A percentile compares a stretch with the other conserved stretches of the same genome.
Evolutionary conservation across 1,284 basidiomycete species (phyloP).

Genomic region (Wallemia mellicola): DNA sequence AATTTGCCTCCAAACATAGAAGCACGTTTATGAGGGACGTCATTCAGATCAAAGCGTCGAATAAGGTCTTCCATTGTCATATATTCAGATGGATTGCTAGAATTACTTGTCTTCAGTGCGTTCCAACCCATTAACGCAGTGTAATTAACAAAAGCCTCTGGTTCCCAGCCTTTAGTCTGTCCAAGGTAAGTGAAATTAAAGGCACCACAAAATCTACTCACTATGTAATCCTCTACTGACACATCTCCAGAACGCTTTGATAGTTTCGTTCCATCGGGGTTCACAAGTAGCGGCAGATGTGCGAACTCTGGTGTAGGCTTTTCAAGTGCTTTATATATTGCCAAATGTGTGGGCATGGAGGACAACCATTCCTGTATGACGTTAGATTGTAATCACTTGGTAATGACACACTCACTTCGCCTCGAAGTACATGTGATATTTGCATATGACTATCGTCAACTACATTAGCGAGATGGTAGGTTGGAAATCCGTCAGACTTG

Average conservation of each 20-base stretch:
- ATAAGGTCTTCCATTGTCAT: not conserved
- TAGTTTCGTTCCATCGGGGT: constrained; percentile 74
- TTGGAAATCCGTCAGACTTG: constrained; percentile 77
- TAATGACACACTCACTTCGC: constrained; percentile 35
- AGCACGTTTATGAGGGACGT: constrained; percentile 13
- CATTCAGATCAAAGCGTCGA: constrained; percentile 10
- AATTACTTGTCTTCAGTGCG: constrained; percentile 10
- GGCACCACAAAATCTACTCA: constrained; percentile 17
- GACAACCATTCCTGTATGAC: constrained; percentile 63
- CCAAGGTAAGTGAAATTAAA: not conserved
- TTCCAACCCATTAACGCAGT: constrained; percentile 81
- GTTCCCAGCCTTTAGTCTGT: constrained; percentile 43
- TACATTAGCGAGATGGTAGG: constrained; percentile 84
- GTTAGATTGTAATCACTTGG: not conserved
- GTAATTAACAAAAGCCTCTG: constrained; percentile 70
- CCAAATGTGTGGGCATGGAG: constrained; percentile 71
- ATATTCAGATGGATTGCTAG: not conserved
- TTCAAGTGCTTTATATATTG: constrained; percentile 52
- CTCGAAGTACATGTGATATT: constrained; percentile 78
- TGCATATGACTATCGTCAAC: constrained; percentile 90
- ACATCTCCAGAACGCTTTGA: constrained; percentile 80
- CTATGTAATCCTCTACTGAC: constrained; percentile 54
- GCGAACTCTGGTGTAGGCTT: constrained; percentile 49
- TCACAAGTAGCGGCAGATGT: constrained; percentile 69
- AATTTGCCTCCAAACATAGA: constrained; percentile 35